A percentile compares a stretch with the other conserved stretches of the same genome.
Conservation (phyloP, 257 asterid species). For the Fraxinus anomala region DNA sequence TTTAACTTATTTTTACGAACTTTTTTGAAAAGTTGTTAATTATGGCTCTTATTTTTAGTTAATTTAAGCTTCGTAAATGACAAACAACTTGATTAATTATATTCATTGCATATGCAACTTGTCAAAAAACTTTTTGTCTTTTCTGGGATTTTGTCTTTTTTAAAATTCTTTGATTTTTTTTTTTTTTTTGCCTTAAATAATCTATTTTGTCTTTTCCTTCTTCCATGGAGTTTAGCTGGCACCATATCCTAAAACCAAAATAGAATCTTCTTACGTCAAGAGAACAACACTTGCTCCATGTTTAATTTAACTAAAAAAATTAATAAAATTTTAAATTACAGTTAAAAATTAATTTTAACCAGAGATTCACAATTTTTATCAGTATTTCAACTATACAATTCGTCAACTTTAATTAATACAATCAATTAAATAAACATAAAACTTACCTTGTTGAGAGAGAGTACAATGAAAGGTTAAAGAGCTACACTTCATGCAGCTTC, state of each 20-base stretch:
- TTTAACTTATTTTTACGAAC: background rate
- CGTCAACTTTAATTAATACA: background rate
- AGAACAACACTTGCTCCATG: background rate
- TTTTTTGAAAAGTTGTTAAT: background rate
- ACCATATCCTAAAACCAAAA: conserved; percentile 3
- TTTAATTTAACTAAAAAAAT: background rate
- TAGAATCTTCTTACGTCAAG: conserved; percentile 29
- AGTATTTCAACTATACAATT: too few species aligned
- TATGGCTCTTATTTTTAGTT: background rate
- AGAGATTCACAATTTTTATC: too few species aligned
- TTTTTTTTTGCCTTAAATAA: conserved; percentile 21
- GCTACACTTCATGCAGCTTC: too few species aligned
- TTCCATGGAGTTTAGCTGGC: conserved; percentile 21
- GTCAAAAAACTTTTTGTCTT: conserved; percentile 32
- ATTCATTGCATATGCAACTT: conserved; percentile 29
- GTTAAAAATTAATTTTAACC: too few species aligned
- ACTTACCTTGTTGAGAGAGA: too few species aligned
- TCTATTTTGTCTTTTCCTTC: conserved; percentile 31
- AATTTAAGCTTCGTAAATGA: conserved; percentile 29
- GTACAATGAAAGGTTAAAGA: too few species aligned
- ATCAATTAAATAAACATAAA: too few species aligned
- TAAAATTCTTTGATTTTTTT: conserved; percentile 11
- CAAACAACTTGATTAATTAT: conserved; percentile 25
- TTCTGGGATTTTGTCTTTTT: background rate
- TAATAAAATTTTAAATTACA: too few species aligned